phyloP scores from a whole-genome alignment of 805 yeast species.

The Vanderwaltozyma yarrowii region DNA sequence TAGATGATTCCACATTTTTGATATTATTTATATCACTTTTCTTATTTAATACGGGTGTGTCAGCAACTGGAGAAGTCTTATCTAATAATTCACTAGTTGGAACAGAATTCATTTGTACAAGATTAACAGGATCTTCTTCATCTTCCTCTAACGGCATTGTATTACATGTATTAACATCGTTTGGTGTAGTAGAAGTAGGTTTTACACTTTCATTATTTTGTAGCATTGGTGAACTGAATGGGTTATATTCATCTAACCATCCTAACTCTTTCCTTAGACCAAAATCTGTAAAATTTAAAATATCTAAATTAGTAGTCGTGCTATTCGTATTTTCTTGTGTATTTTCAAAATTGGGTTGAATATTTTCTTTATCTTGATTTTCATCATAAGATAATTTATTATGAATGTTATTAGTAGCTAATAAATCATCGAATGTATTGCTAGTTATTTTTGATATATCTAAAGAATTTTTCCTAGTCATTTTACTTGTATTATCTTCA shows the following conservation, averaged over 20 bases:
- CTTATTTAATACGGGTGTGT: slow-evolving; percentile 1
- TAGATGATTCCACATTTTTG: background rate
- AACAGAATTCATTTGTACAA: background rate
- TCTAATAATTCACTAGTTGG: slow-evolving; percentile 11
- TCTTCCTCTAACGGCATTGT: slow-evolving; percentile 10
- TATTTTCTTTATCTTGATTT: slow-evolving; percentile 21
- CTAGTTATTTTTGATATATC: background rate
- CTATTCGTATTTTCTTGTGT: background rate
- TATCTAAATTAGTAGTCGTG: slow-evolving; percentile 7
- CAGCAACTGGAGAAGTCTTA: slow-evolving; percentile 24
- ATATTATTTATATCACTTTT: background rate
- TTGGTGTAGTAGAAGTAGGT: slow-evolving; percentile 11
- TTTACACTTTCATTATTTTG: slow-evolving; percentile 3
- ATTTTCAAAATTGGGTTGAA: slow-evolving; percentile 11
- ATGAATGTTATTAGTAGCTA: slow-evolving; percentile 1
- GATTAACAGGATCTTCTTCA: slow-evolving; percentile 6
- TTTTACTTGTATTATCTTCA: background rate
- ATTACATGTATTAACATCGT: slow-evolving; percentile 13
- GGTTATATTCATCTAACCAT: slow-evolving; percentile 20
- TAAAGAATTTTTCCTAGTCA: slow-evolving; percentile 1
- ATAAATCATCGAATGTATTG: background rate
- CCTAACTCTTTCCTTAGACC: slow-evolving; percentile 1
- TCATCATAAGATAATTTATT: background rate
- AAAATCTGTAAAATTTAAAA: slow-evolving; percentile 13
- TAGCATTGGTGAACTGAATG: slow-evolving; percentile 7